These are phyloP conservation scores for Yarrowia galli DNA, from an alignment of 1,139 yeast species.

Conservation along the genomic window DNA sequence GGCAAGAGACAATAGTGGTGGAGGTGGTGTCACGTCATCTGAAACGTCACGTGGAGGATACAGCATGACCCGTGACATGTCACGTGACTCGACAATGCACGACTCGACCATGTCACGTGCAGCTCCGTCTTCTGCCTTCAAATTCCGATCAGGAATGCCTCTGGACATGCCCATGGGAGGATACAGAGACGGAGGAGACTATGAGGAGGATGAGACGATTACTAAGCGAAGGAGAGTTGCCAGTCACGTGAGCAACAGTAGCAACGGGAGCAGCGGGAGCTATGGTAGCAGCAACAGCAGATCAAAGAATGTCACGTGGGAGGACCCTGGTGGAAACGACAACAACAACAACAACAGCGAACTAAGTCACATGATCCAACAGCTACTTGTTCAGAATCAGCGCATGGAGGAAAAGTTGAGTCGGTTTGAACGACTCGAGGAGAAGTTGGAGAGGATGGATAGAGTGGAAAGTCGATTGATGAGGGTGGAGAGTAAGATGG, in stretches of 20 bases:
- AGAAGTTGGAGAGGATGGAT: conserved; percentile 20
- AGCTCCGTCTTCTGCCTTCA: not conserved
- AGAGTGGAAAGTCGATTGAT: conserved; percentile 1
- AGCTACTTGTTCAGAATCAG: not conserved
- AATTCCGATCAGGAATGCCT: conserved; percentile 22
- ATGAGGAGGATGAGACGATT: conserved; percentile 20
- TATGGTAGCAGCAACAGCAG: too few relatives aligned
- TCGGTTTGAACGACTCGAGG: not conserved
- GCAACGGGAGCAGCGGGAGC: too few relatives aligned
- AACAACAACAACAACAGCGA: not conserved
- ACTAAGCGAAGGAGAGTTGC: conserved; percentile 3
- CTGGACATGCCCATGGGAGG: conserved; percentile 17
- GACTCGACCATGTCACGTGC: not conserved
- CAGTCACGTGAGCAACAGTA: not conserved
- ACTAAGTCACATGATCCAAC: not conserved
- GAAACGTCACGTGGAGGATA: too few relatives aligned
- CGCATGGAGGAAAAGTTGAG: conserved; percentile 16
- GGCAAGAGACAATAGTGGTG: not conserved
- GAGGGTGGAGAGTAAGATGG: conserved; percentile 16
- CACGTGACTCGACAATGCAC: not conserved
- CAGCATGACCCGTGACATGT: not conserved
- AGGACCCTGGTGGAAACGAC: too few relatives aligned
- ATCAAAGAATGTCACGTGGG: conserved; percentile 14
- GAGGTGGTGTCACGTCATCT: not conserved
- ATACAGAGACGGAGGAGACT: not conserved